These are phyloP conservation scores for Paraleonurus japonicus DNA, from an alignment of 257 asterid species.

Conservation along the genomic window DNA sequence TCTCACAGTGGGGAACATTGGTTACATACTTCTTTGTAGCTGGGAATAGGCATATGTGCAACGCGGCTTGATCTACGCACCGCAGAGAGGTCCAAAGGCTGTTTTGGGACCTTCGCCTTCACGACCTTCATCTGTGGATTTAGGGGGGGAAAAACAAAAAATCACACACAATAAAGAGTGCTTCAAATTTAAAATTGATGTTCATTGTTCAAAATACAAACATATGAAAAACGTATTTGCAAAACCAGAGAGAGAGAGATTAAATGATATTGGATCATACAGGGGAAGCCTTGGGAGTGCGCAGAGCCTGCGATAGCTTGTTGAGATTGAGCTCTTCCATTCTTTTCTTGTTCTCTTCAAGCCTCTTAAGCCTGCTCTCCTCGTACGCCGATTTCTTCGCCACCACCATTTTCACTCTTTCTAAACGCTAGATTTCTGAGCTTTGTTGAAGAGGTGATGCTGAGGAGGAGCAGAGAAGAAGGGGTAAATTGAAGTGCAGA, in stretches of 20 bases:
- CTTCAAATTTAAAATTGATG: no score
- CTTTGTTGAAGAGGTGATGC: not conserved
- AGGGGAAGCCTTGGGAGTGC: conserved; percentile 53
- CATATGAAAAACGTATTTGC: not conserved
- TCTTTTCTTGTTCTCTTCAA: conserved; percentile 73
- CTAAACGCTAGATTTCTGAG: not conserved
- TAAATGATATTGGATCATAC: conserved; percentile 21
- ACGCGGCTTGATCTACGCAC: conserved; percentile 67
- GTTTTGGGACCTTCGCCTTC: conserved; percentile 42
- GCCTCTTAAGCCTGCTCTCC: conserved; percentile 49
- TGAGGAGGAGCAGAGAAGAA: not conserved
- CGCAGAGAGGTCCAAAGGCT: conserved; percentile 40
- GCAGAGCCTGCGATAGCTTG: conserved; percentile 56
- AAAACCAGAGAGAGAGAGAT: not conserved
- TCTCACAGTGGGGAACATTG: not conserved
- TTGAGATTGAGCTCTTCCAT: conserved; percentile 65
- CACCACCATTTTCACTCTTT: conserved; percentile 50
- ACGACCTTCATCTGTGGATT: conserved; percentile 64
- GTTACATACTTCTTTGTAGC: conserved; percentile 57
- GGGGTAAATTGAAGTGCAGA: no score
- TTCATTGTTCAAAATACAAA: not conserved
- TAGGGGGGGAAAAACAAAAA: not conserved
- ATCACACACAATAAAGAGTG: not conserved
- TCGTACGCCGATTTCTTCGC: conserved; percentile 52
- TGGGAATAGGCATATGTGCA: conserved; percentile 51